Evolutionary conservation across 805 yeast genomes (phyloP), one percentile per base, ranked within the genome.

Genomic region (Citeromyces matritensis): DNA sequence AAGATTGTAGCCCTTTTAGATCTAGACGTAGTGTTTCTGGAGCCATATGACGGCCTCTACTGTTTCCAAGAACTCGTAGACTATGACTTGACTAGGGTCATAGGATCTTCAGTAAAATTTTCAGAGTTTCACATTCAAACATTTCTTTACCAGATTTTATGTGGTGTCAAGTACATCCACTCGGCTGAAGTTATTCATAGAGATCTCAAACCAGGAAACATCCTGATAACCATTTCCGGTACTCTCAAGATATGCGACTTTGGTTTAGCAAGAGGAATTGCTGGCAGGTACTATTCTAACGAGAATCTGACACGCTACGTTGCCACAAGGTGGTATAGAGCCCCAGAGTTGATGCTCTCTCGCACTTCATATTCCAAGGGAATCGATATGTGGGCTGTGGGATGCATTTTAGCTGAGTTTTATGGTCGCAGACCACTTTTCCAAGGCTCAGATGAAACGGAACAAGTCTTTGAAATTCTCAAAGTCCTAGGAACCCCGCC

Each of bases 351-450:
- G 30, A 69, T 86, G 28, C 51, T 85, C 23, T 65, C 80, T 8
- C 61, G 66, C 35, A 64, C 60, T 32, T 44, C 42, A 11, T 83
- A 83, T 45, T 65, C 73, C 3, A 78, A 78, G 35, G 62, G 70
- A 3, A 78, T 86, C 30, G 97, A 86, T 49, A 61, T 86, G 60
- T 86, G 97, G 97, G 85, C 95, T 0, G 71, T 77, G 7, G 97
- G 96, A 1, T 86, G 96, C 46, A 84, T 86, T 7, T 53, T 85
- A 37, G 94, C 77, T 2, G 97, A 86, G 49, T 58, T 86, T 30
- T 81, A 79, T 39, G 82, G 84, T 0, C 59, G 95, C 37, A 65
- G 64, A 43, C 94, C 95, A 1, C 48, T 84, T 10, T 85, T 86
- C 47, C 69, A 73, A 31, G 96, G 95, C 0, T 68, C 67, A 35